Base-by-base conservation (phyloP, 371 early-diverging fungal species). In the Lichtheimia ramosa region DNA sequence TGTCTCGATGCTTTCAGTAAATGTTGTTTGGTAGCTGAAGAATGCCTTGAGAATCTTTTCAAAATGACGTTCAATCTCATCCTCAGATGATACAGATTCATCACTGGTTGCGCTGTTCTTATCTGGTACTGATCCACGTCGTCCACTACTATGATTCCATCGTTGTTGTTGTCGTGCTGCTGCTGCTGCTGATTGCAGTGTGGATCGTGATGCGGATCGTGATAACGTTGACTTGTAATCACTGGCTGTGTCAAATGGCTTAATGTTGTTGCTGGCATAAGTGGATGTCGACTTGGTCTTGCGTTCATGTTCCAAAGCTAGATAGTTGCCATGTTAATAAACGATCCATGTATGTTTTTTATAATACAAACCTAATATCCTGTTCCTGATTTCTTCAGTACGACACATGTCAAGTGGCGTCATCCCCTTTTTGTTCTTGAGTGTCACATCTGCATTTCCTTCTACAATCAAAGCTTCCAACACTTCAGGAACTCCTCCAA, bases 401-500 rank as follows among this genome's bases (percentile, higher is more conserved):
- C 71, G 72, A 50, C 76, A 71, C 34, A 82, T 71, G 64, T 85
- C 85, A 18, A 83, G 41, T 1, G 85, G 79, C 7, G 81, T 85
- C 14, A 73, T 40, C 0, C 79, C 79, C 24, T 79, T 85, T 53
- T 77, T 81, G 59, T 85, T 83, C 28, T 80, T 77, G 21, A 71
- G 59, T 13, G 62, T 62, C 40, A 83, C 62, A 57, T 79, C 77
- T 3, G 83, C 83, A 16, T 71, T 63, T 6, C 77, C 82, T 51
- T 82, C 80, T 24, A 76, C 24, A 34, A 81, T 60, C 28, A 85
- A 54, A 3, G 83, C 82, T 16, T 75, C 71, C 3, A 85, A 64
- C 0, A 85, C 85, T 56, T 85, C 83, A 21, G 73, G 58, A 0
- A 85, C 76, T 14, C 78, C 76, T 6, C 85, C 83, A 60, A 81